Evolutionary conservation across 2,329 filamentous ascomycete species (phyloP), one percentile per base, ranked within the genome.

Genomic region (Gremmenia infestans): DNA sequence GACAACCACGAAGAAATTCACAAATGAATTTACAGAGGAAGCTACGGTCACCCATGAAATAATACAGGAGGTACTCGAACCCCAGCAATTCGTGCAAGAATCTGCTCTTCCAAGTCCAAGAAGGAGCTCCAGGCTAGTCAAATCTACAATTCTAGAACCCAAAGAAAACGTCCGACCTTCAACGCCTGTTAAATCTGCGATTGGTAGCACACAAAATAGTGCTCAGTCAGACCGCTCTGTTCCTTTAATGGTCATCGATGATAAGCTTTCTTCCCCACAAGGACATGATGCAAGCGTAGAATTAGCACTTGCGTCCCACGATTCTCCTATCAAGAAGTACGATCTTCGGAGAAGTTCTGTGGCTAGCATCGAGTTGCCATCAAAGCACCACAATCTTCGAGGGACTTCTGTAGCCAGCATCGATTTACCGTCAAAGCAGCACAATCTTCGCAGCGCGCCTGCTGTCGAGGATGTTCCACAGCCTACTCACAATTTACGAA

Each of bases 211-310:
- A 9, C 52, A 53, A 23, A n/a, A 32, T 39, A 60, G 58, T 37
- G 22, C 23, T 11, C 48, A 37, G 28, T 53, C 50, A 25, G 62
- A 64, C 19, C 23, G 43, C 14, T 54, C 58, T 1, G 57, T 63
- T 17, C 60, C 66, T 37, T 53, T 60, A 22, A 42, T 67, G 39
- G 46, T 63, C 2, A 48, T 65, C 12, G 62, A 68, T 40, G 48
- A 60, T 17, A 55, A 56, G 45, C 45, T 4, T 15, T 39, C 52
- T 42, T 62, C 62, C 5, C 60, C 58, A 11, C 60, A 63, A 51
- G 64, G 63, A 2, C 61, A 69, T 39, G 68, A 70, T 62, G 63
- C 67, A 19, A 70, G 66, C 43, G 55, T 65, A 17, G 65, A 71
- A 48, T 37, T 69, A 19, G 65, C 66, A 35, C 47, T 67, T 4